These are phyloP conservation scores for Backusella mclennaniae DNA, from an alignment of 192 early-diverging fungal genomes.

Conservation along the genomic window DNA sequence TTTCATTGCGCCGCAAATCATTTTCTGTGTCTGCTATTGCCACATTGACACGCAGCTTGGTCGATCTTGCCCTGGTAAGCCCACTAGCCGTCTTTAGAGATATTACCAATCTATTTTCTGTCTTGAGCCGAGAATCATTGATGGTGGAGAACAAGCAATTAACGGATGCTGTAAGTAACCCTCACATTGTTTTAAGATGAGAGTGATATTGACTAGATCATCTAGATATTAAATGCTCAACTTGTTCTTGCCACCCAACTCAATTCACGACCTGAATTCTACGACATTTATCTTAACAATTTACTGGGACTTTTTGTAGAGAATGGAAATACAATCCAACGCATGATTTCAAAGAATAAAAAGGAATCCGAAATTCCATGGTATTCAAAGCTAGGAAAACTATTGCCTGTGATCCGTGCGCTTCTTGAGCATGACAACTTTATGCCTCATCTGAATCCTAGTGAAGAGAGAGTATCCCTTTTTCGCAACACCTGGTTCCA, in stretches of 20 bases:
- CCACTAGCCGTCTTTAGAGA: slow-evolving; percentile 56
- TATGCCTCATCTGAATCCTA: slow-evolving; percentile 49
- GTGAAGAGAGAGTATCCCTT: slow-evolving; percentile 59
- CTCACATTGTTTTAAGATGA: neutral
- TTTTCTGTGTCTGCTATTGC: slow-evolving; percentile 44
- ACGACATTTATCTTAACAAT: slow-evolving; percentile 46
- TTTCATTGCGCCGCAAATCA: slow-evolving; percentile 59
- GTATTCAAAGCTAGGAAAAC: slow-evolving; percentile 47
- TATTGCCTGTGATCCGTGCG: slow-evolving; percentile 60
- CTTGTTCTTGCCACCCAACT: slow-evolving; percentile 45
- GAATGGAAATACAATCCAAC: slow-evolving; percentile 57
- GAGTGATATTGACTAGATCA: neutral
- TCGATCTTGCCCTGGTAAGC: slow-evolving; percentile 57
- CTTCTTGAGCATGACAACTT: slow-evolving; percentile 61
- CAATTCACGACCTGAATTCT: slow-evolving; percentile 48
- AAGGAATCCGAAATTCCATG: slow-evolving; percentile 43
- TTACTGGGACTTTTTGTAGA: slow-evolving; percentile 58
- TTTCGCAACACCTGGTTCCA: slow-evolving; percentile 94
- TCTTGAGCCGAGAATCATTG: slow-evolving; percentile 36
- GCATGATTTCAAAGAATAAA: slow-evolving; percentile 33
- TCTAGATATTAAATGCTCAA: slow-evolving; percentile 46
- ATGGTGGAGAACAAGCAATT: slow-evolving; percentile 8
- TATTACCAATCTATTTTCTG: slow-evolving; percentile 51
- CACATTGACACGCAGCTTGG: slow-evolving; percentile 54
- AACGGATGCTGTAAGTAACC: slow-evolving; percentile 35